phyloP scores from a whole-genome alignment of 345 rosid genomes.

The Fremontodendron californicum region DNA sequence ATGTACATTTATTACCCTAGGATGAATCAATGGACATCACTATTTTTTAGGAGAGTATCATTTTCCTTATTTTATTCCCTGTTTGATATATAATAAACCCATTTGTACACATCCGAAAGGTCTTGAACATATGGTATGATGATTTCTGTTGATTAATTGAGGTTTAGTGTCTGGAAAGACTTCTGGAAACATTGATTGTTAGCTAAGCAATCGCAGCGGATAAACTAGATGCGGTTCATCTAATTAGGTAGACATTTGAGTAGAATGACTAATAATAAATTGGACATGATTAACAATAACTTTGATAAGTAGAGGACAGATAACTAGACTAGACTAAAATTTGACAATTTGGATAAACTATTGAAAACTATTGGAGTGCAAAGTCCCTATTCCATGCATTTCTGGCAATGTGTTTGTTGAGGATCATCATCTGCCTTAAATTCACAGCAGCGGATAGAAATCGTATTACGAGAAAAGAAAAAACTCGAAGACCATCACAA shows the following conservation, averaged over 20 bases:
- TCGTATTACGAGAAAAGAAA: conserved; percentile 4
- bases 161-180: not conserved
- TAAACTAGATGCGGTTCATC: not conserved
- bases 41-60: not conserved
- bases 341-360: not conserved
- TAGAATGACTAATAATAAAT: not conserved
- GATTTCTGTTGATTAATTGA: not conserved
- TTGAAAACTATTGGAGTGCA: not conserved
- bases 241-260: not conserved
- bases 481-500: conserved; percentile 4
- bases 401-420: not conserved
- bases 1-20: not conserved
- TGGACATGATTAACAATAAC: not conserved
- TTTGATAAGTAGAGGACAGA: not conserved
- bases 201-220: not conserved
- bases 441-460: conserved; percentile 11
- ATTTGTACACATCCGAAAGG: not conserved
- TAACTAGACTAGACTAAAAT: not conserved
- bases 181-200: not conserved
- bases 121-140: not conserved
- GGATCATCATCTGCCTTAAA: conserved; percentile 14
- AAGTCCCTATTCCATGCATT: not conserved
- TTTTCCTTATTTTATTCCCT: not conserved
- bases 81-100: not conserved
- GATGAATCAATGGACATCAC: not conserved